Conservation (phyloP, 176 grass and related monocot species). For the Hyparrhenia diplandra region DNA sequence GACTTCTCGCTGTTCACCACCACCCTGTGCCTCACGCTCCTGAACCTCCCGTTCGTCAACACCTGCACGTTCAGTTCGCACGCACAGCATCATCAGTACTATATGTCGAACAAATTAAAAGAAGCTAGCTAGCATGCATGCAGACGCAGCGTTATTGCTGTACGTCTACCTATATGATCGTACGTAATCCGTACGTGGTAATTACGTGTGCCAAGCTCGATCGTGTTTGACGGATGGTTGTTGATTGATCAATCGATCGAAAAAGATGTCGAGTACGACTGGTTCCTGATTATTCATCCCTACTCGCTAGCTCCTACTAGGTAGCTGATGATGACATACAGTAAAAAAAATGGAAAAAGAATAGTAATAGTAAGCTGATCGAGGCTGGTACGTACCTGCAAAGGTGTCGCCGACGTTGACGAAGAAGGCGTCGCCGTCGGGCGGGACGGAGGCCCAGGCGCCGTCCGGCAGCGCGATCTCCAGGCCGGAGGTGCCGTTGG, state of each 20-base stretch:
- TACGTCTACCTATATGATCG: too few relatives aligned
- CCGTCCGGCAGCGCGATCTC: constrained; percentile 64
- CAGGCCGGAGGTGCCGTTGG: constrained; percentile 78
- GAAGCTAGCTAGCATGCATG: too few relatives aligned
- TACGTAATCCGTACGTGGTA: too few relatives aligned
- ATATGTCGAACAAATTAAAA: too few relatives aligned
- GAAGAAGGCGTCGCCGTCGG: constrained; percentile 74
- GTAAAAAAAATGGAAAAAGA: too few relatives aligned
- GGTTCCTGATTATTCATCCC: too few relatives aligned
- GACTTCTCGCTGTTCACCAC: constrained; percentile 64
- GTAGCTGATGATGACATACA: background rate
- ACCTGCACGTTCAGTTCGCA: constrained; percentile 33
- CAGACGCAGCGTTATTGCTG: too few relatives aligned
- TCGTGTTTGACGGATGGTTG: background rate
- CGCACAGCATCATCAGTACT: background rate
- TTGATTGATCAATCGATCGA: background rate
- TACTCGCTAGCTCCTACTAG: too few relatives aligned
- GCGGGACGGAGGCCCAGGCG: constrained; percentile 64
- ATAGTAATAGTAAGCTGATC: background rate
- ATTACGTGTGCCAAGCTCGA: background rate
- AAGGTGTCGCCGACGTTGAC: constrained; percentile 85
- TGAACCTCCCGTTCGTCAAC: constrained; percentile 92
- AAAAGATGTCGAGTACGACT: background rate
- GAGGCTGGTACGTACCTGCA: constrained; percentile 41
- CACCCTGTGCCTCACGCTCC: constrained; percentile 87